These are phyloP conservation scores for Puccinia horiana DNA, from an alignment of 1,284 basidiomycete genomes.

Conservation along the genomic window DNA sequence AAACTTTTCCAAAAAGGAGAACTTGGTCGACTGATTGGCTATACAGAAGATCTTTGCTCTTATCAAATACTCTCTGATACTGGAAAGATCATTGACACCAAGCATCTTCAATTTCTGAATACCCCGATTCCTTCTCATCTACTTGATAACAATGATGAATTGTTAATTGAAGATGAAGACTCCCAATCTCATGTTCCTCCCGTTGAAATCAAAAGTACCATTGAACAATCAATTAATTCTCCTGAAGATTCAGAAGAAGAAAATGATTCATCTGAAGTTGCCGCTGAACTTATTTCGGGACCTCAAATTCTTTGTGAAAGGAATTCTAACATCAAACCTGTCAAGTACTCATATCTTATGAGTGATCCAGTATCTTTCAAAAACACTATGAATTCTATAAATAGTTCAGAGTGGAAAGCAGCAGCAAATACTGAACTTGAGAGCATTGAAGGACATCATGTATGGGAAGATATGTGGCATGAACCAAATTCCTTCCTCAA, in stretches of 20 bases:
- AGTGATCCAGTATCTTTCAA: neutral
- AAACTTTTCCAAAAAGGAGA: neutral
- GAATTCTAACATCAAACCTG: neutral
- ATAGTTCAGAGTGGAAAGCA: neutral
- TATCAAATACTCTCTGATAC: no score
- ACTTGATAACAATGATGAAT: neutral
- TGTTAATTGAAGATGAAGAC: no score
- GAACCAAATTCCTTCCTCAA: neutral
- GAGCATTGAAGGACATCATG: neutral
- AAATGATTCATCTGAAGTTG: neutral
- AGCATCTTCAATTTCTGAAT: no score
- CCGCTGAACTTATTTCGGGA: neutral
- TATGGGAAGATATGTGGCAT: neutral
- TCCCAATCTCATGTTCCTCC: no score
- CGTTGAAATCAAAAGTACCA: no score
- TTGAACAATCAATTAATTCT: neutral
- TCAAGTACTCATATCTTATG: neutral
- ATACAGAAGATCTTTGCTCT: neutral
- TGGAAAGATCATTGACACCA: no score
- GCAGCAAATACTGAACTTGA: neutral
- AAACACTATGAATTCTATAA: neutral
- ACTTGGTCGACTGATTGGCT: neutral
- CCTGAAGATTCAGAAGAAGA: neutral
- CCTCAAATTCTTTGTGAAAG: neutral
- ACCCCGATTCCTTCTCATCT: no score